Evolutionary conservation across 2,329 filamentous ascomycete genomes (phyloP).

Genomic region (Cladorrhinum sp.): DNA sequence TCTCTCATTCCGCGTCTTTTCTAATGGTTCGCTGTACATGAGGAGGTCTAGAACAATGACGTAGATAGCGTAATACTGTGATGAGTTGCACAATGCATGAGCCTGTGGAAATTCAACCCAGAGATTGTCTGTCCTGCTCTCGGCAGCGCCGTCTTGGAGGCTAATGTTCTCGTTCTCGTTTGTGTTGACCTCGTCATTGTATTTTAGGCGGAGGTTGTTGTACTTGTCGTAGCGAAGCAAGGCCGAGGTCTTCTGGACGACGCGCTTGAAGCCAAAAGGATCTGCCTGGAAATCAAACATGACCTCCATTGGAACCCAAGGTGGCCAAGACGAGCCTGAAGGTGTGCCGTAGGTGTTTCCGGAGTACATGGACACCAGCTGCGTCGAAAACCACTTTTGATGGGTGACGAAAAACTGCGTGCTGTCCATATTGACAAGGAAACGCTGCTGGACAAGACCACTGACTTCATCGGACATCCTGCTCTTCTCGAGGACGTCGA

Average conservation of each 20-base stretch:
- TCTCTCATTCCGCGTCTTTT: conserved; percentile 94
- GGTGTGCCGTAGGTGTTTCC: conserved; percentile 89
- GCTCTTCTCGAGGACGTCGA: conserved; percentile 97
- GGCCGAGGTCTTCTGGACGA: conserved; percentile 94
- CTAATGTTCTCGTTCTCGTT: conserved; percentile 50
- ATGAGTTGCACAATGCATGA: conserved; percentile 91
- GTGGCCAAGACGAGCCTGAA: conserved; percentile 85
- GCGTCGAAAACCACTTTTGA: conserved; percentile 81
- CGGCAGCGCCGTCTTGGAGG: conserved; percentile 52
- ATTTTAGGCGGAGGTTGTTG: conserved; percentile 94
- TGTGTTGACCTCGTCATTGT: conserved; percentile 85
- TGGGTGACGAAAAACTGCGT: conserved; percentile 98
- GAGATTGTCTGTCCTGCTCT: conserved; percentile 89
- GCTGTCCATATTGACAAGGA: conserved; percentile 93
- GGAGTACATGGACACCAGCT: conserved; percentile 87
- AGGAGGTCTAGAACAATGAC: conserved; percentile 95
- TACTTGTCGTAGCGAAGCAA: conserved; percentile 96
- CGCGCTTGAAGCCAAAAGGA: conserved; percentile 95
- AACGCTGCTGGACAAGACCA: conserved; percentile 89
- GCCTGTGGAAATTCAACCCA: conserved; percentile 96
- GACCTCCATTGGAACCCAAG: conserved; percentile 96
- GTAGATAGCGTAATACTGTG: conserved; percentile 96
- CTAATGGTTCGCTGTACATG: conserved; percentile 91
- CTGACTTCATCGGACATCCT: conserved; percentile 89
- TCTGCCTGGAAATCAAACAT: conserved; percentile 96